Evolutionary conservation across 169 alveolate species (phyloP), one percentile per base, ranked within the genome.

Genomic region (Eimeria zaria): DNA sequence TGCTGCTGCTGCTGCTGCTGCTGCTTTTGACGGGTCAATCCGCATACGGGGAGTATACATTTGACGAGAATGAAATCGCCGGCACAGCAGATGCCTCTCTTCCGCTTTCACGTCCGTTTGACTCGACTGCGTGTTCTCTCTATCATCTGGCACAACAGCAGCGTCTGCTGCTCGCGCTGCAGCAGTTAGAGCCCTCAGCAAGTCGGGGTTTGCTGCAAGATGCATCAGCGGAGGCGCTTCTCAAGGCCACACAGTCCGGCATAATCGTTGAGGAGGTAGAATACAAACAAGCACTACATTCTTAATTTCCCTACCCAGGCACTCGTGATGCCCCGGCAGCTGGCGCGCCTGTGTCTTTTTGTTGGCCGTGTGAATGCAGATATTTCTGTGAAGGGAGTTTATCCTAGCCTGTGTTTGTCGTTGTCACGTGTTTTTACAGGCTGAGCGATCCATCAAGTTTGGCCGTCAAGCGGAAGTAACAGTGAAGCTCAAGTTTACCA

Each of bases 71-170:
- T 46, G 96, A 92, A 24, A 92, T 81, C 14, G 76, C 96, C 3
- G 53, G 41, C 20, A 27, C 74, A 9, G 67, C 91, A 27, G 85
- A 76, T 44, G 69, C 36, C 46, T 58, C 71, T 39, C 91, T 67
- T 3, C 96, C 96, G 51, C 91, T 92, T 44, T 92, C 96, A 8
- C 73, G 74, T 22, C 96, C 96, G 22, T 55, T 80, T 36, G 96
- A 76, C 74, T 81, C 96, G 55, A 80, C 92, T 33, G 96, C 96
- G 14, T 92, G 96, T 89, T 39, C 91, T 20, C n/a, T 80, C 85
- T n/a, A 58, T 22, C 48, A 53, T 20, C 44, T 92, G 41, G 74
- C 51, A 39, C 91, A 83, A 24, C 91, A 83, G 91, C 91, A 55
- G 76, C 73, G 55, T 3, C 55, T 83, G 76, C 58, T 83, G 46